A percentile compares a stretch with the other conserved stretches of the same genome.
Conservation (phyloP, 352 stramenopile species). For the Phytophthora tubulina region DNA sequence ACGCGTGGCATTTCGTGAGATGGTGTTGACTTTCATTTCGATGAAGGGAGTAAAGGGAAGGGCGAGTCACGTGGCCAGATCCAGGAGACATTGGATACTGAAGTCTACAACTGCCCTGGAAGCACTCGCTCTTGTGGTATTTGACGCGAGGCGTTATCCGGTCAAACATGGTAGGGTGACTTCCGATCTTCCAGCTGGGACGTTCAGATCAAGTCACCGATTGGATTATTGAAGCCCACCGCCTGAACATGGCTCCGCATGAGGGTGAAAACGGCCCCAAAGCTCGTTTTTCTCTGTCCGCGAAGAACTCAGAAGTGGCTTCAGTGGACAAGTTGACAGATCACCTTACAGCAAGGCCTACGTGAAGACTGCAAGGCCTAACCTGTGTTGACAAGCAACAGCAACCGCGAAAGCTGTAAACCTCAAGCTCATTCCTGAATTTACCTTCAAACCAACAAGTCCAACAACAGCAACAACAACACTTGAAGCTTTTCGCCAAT, state of each 20-base stretch:
- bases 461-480: slow-evolving; percentile 14
- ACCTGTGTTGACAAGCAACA: slow-evolving; percentile 7
- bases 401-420: background rate
- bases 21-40: slow-evolving; percentile 1
- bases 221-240: slow-evolving; percentile 12
- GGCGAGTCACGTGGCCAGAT: background rate
- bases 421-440: slow-evolving; percentile 33
- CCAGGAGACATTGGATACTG: slow-evolving; percentile 12
- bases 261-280: slow-evolving; percentile 20
- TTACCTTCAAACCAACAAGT: slow-evolving; percentile 29
- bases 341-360: background rate
- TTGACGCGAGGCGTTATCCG: slow-evolving; percentile 15
- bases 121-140: slow-evolving; percentile 19
- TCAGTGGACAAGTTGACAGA: slow-evolving; percentile 11
- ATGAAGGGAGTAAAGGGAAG: slow-evolving; percentile 24
- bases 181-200: slow-evolving; percentile 38
- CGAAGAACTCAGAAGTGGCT: slow-evolving; percentile 28
- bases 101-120: slow-evolving; percentile 28
- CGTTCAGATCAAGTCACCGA: slow-evolving; percentile 27
- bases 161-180: slow-evolving; percentile 11
- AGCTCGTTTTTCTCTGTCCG: slow-evolving; percentile 31
- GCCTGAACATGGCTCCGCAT: slow-evolving; percentile 19
- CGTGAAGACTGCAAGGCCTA: background rate
- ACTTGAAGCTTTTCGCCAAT: slow-evolving; percentile 11
- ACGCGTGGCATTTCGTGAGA: slow-evolving; percentile 1